Evolutionary conservation across 2,329 filamentous ascomycete genomes (phyloP), one percentile per base, ranked within the genome.

Genomic region (Ceratocystis eucalypticola): DNA sequence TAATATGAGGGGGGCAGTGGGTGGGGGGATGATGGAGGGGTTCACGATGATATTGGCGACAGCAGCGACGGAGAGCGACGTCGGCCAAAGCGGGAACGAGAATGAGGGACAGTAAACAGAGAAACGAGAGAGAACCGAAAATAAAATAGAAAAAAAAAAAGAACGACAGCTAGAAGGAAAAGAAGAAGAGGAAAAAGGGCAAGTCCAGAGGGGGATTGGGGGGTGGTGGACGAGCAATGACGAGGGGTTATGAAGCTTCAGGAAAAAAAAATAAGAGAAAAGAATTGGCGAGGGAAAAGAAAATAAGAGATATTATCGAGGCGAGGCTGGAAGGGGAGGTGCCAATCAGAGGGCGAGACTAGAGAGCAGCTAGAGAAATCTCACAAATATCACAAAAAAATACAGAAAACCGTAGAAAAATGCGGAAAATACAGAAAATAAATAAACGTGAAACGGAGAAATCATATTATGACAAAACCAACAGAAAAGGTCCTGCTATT

Each of bases 221-320:
- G 37, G 57, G 37, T 20, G 57, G 57, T n/a, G 57, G 53, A 44
- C 30, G 81, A 77, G 76, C 37, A 78, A 76, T 74, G 74, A 75
- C 75, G 75, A 77, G 74, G 77, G 48, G 48, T 50, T 50, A 50
- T 50, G 48, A 20, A 20, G 48, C n/a, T 48, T 48, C n/a, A 50
- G 76, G 77, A 77, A 77, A 80, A 77, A 76, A 77, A 82, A 82
- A 80, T 25, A 73, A 72, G 72, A 66, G 48, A 66, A 61, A 62
- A 73, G 77, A 79, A 78, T 79, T 81, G 77, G 76, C 80, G 22
- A 50, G 37, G 77, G 77, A 80, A 77, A 75, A 76, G 78, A 76
- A 75, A 78, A 77, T 78, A 75, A 77, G 77, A 79, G 79, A 80
- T 41, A 33, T 41, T 41, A 61, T 33, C 30, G 17, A 41, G 57